Percentiles rank a stretch among this genome's conserved stretches.
phyloP scores from a whole-genome alignment of 2,329 filamentous ascomycete species.

The Ophiostoma fasciatum region DNA sequence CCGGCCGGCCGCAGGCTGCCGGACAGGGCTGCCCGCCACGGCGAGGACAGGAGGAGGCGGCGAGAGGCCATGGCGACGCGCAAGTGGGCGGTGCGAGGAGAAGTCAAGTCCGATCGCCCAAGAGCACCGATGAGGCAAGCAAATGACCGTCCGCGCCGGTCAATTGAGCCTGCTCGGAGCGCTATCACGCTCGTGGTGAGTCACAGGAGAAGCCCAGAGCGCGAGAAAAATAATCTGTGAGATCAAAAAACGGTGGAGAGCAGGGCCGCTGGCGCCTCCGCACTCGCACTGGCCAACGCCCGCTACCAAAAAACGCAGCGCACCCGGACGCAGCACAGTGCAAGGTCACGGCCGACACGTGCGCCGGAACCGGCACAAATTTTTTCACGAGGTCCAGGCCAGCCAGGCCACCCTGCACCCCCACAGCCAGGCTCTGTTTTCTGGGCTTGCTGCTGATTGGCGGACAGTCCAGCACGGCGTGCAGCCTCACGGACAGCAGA shows the following conservation, averaged over 20 bases:
- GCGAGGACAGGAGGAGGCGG: slow-evolving; percentile 10
- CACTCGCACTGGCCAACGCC: background rate
- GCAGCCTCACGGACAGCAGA: too few relatives aligned
- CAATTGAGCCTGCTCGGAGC: background rate
- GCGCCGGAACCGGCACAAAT: slow-evolving; percentile 6
- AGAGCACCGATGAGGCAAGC: background rate
- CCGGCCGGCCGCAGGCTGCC: slow-evolving; percentile 2
- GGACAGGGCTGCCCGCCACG: slow-evolving; percentile 14
- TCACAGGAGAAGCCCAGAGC: background rate
- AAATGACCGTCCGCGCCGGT: background rate
- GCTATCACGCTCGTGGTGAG: slow-evolving; percentile 1
- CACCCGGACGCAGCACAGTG: too few relatives aligned
- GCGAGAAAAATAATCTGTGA: background rate
- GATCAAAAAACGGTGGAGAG: too few relatives aligned
- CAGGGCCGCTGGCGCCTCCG: too few relatives aligned
- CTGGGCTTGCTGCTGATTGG: too few relatives aligned
- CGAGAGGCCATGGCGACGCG: slow-evolving; percentile 8
- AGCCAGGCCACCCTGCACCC: too few relatives aligned
- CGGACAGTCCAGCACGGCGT: too few relatives aligned
- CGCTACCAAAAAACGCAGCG: too few relatives aligned
- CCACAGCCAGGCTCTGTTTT: too few relatives aligned
- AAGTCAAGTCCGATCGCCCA: slow-evolving; percentile 7
- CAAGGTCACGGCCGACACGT: too few relatives aligned
- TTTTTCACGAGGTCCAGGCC: slow-evolving; percentile 4
- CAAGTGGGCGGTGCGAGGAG: too few relatives aligned